Percentiles rank a stretch among this genome's conserved stretches.
Conservation (phyloP, 345 rosid species). For the Turritis glabra region DNA sequence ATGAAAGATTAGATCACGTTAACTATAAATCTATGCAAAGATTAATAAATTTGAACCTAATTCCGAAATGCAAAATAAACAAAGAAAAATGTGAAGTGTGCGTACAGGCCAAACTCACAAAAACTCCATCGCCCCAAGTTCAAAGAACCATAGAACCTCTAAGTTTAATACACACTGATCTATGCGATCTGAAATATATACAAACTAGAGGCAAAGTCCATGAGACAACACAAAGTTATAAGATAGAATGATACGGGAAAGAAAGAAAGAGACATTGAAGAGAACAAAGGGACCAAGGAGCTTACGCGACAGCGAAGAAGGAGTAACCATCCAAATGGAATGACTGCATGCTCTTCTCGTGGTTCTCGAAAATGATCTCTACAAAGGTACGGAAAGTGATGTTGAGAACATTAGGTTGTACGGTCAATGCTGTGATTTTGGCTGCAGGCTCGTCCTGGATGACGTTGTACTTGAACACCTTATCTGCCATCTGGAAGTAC, state of each 20-base stretch:
- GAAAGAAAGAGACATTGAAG: neutral
- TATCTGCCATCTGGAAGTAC: conserved; percentile 46
- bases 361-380: conserved; percentile 78
- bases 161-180: too few relatives aligned
- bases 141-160: too few relatives aligned
- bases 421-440: conserved; percentile 11
- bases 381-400: conserved; percentile 66
- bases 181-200: too few relatives aligned
- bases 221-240: neutral
- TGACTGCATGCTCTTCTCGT: conserved; percentile 60
- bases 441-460: conserved; percentile 47
- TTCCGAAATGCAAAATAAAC: too few relatives aligned
- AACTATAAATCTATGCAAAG: too few relatives aligned
- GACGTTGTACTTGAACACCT: conserved; percentile 57
- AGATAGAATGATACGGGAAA: neutral
- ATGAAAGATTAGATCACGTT: too few relatives aligned
- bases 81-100: too few relatives aligned
- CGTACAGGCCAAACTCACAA: too few relatives aligned
- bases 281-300: neutral
- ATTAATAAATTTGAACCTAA: too few relatives aligned
- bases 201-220: conserved; percentile 37
- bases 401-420: conserved; percentile 53
- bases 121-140: too few relatives aligned
- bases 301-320: conserved; percentile 81
- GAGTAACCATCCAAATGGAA: conserved; percentile 68